Base-by-base conservation (phyloP, 1,284 basidiomycete species). In the Malassezia globosa region DNA sequence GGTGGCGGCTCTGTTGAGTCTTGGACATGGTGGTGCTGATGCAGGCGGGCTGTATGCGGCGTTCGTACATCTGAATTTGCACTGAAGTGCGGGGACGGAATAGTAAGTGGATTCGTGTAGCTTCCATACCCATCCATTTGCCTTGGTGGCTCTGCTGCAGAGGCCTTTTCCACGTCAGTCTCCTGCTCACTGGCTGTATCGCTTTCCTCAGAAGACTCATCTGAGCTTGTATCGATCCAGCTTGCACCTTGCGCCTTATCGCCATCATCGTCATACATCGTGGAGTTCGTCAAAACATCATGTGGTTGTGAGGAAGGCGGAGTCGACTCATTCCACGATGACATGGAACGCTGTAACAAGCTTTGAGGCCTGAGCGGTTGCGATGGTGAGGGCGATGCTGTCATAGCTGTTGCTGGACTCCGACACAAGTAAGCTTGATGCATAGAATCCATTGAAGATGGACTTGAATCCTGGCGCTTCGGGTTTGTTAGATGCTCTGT, bases 31-130 rank as follows among this genome's bases (percentile, higher is more conserved):
- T 46, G 44, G 25, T 45, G 48, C 18, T 46, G 53, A 5, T 39
- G 39, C 8, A 13, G 37, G 88, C 39, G 85, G 73, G 22, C 46
- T 3, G 25, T 24, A 13, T 29, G 29, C 8, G 41, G 41, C 35
- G 29, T 41, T 47, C 43, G 36, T 55, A 35, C 24, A 45, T 29
- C 4, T 36, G 35, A 21, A 39, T 56, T 38, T 42, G 46, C 23
- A 5, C 27, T 18, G 8, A 54, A 19, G 14, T 35, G 18, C 3
- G 46, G 51, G n/a, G 51, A 48, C 16, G 46, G 38, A 4, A 54
- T 55, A 3, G 48, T 39, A 23, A 44, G 2, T 5, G 29, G 29
- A 31, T 31, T 31, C 11, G 29, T 16, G 16, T 31, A 31, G 16
- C 29, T 31, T 31, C 29, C 29, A 31, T 31, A 31, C 16, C 29